These are phyloP conservation scores for Verbascum thapsus DNA, from an alignment of 257 asterid genomes.

Conservation along the genomic window DNA sequence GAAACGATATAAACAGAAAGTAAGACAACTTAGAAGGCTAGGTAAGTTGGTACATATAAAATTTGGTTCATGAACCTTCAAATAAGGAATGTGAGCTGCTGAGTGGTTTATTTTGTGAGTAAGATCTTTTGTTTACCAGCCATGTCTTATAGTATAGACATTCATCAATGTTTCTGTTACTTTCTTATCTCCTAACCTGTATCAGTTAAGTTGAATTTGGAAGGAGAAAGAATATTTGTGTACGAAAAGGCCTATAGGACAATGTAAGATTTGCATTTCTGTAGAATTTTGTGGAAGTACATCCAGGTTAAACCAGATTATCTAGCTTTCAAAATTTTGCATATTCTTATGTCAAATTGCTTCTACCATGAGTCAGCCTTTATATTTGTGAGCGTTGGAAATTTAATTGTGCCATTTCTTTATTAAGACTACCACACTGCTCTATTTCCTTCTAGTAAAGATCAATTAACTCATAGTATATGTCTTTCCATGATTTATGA, in stretches of 20 bases:
- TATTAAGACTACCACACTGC: background rate
- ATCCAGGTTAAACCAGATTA: background rate
- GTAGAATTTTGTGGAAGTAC: background rate
- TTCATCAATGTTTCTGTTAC: background rate
- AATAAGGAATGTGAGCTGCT: slow-evolving; percentile 4
- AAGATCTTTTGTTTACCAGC: background rate
- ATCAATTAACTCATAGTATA: background rate
- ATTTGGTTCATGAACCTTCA: background rate
- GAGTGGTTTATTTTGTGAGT: background rate
- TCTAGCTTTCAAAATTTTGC: background rate
- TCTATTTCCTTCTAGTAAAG: background rate
- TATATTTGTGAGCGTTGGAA: background rate
- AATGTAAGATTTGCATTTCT: background rate
- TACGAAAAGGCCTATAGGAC: background rate
- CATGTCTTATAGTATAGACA: background rate
- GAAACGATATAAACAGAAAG: background rate
- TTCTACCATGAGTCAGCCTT: background rate
- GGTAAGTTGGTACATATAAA: background rate
- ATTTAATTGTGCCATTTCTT: background rate
- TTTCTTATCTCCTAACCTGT: background rate
- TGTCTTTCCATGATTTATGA: background rate
- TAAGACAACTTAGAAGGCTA: background rate
- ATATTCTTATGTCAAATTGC: background rate
- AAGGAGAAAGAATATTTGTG: background rate
- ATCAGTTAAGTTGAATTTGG: background rate